Percentiles rank a stretch among this genome's conserved stretches.
These are phyloP conservation scores for Tricholoma bakamatsutake DNA, from an alignment of 768 basidiomycete genomes.

Conservation along the genomic window DNA sequence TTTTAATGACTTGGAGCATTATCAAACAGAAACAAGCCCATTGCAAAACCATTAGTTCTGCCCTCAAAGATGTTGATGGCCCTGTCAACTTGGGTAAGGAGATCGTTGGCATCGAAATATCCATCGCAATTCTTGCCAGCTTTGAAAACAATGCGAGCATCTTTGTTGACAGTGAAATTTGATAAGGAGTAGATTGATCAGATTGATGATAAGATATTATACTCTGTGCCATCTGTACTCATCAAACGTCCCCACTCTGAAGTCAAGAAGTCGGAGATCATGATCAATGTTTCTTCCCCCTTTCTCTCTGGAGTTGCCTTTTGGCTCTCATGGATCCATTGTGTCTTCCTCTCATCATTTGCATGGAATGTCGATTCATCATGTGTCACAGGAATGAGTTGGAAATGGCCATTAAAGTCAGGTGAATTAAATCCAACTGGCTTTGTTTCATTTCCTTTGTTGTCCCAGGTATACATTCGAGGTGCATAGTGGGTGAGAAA, in stretches of 20 bases:
- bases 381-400: neutral
- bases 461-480: conserved; percentile 9
- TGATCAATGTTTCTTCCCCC: neutral
- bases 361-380: neutral
- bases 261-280: neutral
- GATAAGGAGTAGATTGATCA: neutral
- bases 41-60: neutral
- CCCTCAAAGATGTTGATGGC: no score
- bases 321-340: neutral
- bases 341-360: neutral
- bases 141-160: neutral
- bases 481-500: conserved; percentile 10
- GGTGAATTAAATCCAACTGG: conserved; percentile 10
- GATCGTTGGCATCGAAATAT: neutral
- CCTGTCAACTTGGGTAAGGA: no score
- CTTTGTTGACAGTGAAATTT: neutral
- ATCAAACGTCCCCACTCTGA: neutral
- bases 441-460: conserved; percentile 17
- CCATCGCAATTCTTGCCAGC: neutral
- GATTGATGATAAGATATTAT: neutral
- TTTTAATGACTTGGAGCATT: conserved; percentile 11
- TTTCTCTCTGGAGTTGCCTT: neutral
- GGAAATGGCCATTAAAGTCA: neutral
- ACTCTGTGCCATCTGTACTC: no score
- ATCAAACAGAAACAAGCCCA: conserved; percentile 9